Evolutionary conservation across 2,329 filamentous ascomycete species (phyloP).

Genomic region (Endothia cerciana): DNA sequence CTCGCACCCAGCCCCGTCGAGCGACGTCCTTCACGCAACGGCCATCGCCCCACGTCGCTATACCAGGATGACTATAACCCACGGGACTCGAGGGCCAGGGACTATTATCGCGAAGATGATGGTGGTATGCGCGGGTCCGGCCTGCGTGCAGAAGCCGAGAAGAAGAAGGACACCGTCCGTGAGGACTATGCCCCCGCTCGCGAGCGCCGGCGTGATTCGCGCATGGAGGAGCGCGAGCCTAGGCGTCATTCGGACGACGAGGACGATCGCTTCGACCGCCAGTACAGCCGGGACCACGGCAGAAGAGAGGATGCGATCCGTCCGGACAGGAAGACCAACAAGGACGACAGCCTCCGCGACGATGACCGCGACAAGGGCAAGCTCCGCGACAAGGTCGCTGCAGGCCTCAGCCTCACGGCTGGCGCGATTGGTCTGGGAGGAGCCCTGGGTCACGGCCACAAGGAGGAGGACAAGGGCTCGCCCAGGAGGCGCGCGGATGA

Average conservation of each 20-base stretch:
- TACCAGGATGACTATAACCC: conserved; percentile 54
- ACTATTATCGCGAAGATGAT: conserved; percentile 51
- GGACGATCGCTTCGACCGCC: conserved; percentile 30
- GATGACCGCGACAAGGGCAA: conserved; percentile 46
- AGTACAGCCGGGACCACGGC: conserved; percentile 21
- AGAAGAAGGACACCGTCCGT: conserved; percentile 27
- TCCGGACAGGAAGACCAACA: conserved; percentile 32
- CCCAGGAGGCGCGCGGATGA: conserved; percentile 37
- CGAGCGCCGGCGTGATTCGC: conserved; percentile 32
- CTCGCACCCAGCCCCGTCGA: conserved; percentile 42
- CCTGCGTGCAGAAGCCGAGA: conserved; percentile 49
- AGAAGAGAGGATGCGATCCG: conserved; percentile 27
- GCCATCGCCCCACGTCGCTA: conserved; percentile 52
- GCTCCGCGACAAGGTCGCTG: conserved; percentile 52
- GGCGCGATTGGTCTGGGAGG: conserved; percentile 51
- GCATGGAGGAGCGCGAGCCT: conserved; percentile 33
- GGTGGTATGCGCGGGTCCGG: conserved; percentile 55
- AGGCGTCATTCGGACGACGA: conserved; percentile 38
- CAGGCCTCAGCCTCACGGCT: conserved; percentile 53
- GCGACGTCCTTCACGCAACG: conserved; percentile 39
- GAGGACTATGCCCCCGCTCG: conserved; percentile 42
- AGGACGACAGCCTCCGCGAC: conserved; percentile 36
- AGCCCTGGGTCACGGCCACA: conserved; percentile 44
- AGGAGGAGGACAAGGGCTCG: conserved; percentile 40
- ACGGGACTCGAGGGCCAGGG: conserved; percentile 46